Conservation (phyloP, 805 yeast genomes). For the Candida insectalens region DNA sequence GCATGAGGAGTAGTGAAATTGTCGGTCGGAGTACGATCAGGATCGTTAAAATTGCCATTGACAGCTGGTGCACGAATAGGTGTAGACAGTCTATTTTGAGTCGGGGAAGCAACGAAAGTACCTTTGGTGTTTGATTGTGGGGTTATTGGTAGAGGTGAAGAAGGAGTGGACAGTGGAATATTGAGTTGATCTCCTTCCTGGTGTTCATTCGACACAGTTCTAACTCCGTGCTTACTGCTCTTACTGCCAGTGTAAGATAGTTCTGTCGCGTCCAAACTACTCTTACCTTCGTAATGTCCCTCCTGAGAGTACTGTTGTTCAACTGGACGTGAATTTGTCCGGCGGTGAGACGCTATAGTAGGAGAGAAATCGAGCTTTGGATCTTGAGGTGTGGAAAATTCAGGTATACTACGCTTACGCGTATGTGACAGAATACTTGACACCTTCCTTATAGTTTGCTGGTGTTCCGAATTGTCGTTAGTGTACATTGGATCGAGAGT, state of each 20-base stretch:
- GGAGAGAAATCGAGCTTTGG: constrained; percentile 1
- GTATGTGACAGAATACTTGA: constrained; percentile 1
- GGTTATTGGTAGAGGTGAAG: too few species aligned
- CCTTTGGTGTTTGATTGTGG: too few species aligned
- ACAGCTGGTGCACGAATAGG: too few species aligned
- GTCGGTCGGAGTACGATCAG: too few species aligned
- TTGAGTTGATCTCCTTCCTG: too few species aligned
- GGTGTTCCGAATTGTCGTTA: background rate
- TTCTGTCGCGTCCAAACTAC: background rate
- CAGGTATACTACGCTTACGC: background rate
- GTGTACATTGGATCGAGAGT: constrained; percentile 2
- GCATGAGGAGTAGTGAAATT: too few species aligned
- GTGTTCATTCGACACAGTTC: too few species aligned
- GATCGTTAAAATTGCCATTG: too few species aligned
- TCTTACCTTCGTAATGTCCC: constrained; percentile 4
- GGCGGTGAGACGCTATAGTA: background rate
- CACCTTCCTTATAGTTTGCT: constrained; percentile 1
- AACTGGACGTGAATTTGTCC: background rate
- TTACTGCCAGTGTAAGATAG: background rate
- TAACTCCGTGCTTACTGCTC: too few species aligned
- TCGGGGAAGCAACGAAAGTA: too few species aligned
- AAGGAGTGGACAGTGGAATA: too few species aligned
- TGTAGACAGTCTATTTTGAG: too few species aligned
- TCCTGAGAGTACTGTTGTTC: constrained; percentile 2
- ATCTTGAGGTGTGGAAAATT: background rate